Base-by-base conservation (phyloP, 805 yeast species). In the Cyberlindnera galapagoensis region DNA sequence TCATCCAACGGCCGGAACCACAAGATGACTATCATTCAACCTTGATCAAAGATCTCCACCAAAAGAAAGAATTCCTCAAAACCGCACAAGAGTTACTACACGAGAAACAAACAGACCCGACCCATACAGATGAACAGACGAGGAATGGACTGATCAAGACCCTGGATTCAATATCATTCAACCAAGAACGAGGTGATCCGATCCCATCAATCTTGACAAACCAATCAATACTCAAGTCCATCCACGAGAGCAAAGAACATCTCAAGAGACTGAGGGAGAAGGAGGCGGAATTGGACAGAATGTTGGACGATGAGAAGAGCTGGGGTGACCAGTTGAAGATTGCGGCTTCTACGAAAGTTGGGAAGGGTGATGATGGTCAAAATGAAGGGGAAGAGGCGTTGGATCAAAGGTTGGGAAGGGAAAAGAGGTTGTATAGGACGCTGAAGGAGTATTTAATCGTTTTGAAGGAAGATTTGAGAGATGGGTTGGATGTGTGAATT, bases 101-200 rank as follows among this genome's bases (percentile, higher is more conserved):
- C 9, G 39, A 37, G 9, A 26, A 31, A 12, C 33, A 33, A 15
- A 21, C 30, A 10, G 26, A 19, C 4, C 13, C 13, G 10, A 5
- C 24, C n/a, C 9, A 6, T 15, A 2, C n/a, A 26, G 21, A 20
- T 30, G 18, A 16, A 24, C 18, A 23, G 24, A 25, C 10, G 9
- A 24, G 36, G n/a, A 35, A 26, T 7, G 49, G 47, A 1, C 21
- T 33, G 2, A 7, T 12, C 14, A 31, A 26, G 10, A 25, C 51
- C 0, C 43, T 41, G 21, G 44, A 43, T 8, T 35, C 42, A 8
- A 14, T 50, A 1, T 47, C 54, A 0, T 36, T 45, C 15, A 36
- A 36, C 11, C 26, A 36, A 10, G 50, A 43, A 29, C 36, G 54
- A 17, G 53, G 48, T 10, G 54, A 50, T 33, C 34, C 38, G 54